These are phyloP conservation scores for Oryza glumipatula DNA, from an alignment of 176 grass and related monocot species.

Conservation along the genomic window DNA sequence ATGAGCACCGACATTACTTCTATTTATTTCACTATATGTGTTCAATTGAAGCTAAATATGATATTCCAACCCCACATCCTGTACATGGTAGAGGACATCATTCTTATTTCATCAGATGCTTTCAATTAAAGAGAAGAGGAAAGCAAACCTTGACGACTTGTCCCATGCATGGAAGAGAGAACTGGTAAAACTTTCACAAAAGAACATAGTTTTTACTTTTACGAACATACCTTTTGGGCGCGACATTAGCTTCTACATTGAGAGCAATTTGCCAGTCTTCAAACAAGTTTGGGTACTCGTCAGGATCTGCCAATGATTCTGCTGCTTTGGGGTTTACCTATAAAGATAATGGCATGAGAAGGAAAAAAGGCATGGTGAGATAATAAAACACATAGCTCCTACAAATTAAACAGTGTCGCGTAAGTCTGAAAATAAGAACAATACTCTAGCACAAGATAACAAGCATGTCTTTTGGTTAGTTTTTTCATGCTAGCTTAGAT, in stretches of 20 bases:
- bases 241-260: conserved; percentile 68
- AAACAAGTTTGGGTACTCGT: conserved; percentile 90
- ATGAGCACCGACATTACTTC: neutral
- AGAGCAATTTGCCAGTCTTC: conserved; percentile 98
- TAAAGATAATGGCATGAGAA: conserved; percentile 4
- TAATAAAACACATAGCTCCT: conserved; percentile 19
- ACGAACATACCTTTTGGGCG: conserved; percentile 58
- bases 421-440: conserved; percentile 31
- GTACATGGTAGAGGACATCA: neutral
- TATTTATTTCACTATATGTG: neutral
- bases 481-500: conserved; percentile 7
- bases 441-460: neutral
- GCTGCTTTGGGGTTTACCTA: conserved; percentile 94
- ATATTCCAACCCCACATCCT: neutral
- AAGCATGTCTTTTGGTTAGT: neutral
- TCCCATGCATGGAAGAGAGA: conserved; percentile 13
- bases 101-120: neutral
- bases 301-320: conserved; percentile 90
- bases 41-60: conserved; percentile 12
- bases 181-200: conserved; percentile 6
- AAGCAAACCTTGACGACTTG: neutral
- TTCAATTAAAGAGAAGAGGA: neutral
- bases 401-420: neutral
- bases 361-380: neutral
- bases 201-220: conserved; percentile 6